Evolutionary conservation across 1,139 yeast species (phyloP), one percentile per base, ranked within the genome.

Genomic region (Yamadazyma pseudoaaseri): DNA sequence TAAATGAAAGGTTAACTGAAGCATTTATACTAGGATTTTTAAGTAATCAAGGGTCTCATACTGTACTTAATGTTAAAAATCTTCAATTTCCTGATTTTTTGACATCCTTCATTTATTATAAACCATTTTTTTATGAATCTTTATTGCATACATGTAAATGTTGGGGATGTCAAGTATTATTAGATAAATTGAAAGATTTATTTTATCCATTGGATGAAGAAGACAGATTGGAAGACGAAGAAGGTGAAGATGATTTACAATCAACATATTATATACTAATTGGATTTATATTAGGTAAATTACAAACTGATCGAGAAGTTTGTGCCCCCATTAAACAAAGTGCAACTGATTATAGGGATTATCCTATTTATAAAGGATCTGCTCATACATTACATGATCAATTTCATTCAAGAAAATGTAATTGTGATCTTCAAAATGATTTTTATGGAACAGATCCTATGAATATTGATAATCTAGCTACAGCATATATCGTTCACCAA

Each of bases 231-330:
- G 40, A 35, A 2, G 43, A 36, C n/a, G 42, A 41, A 5, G 47
- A 39, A 20, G 47, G 38, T 17, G 47, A 44, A 11, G 40, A 49
- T 27, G 59, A 57, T 30, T 38, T 52, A 15, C 65, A 62, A 34
- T 54, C 62, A 3, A 54, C 64, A 3, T 59, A 48, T 38, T 65
- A 60, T 38, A 51, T 58, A 32, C 43, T 64, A 32, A 52, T 65
- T 28, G 70, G 69, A 2, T 62, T 58, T 37, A 58, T 65, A 21
- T 42, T 65, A 14, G 65, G 66, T 4, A 61, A 63, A 41, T 44
- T 65, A 18, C 69, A 62, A 46, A 60, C 63, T 2, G 70, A 63
- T 39, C 45, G 70, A 36, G 70, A 63, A 43, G 64, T 65, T 5
- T 64, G 68, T 42, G 57, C 56, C 13, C 70, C 70, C 3, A 61